Evolutionary conservation across 441 rosid species (phyloP), one percentile per base, ranked within the genome.

Genomic region (Erodium trifolium): DNA sequence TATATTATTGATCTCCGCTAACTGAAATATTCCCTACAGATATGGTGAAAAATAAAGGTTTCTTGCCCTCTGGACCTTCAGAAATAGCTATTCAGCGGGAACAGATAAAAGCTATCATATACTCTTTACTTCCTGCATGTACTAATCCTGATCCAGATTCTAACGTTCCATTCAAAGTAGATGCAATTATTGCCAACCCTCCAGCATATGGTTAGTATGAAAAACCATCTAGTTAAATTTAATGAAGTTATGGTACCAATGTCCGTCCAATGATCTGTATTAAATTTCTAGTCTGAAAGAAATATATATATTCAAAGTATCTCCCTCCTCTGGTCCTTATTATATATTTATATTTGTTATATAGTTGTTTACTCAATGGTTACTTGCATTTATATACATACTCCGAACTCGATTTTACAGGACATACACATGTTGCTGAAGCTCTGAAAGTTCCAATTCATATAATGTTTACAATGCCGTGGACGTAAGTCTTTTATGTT

Each of bases 371-470:
- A 47, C 16, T 47, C 12, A 47, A 60, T 19, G 64, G n/a, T 10
- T 60, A 11, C 35, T 60, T 60, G 45, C 45, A 41, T 41, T 41
- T 41, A 41, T 41, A 41, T 9, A 41, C 45, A 8, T 41, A 41
- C 45, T 41, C 7, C 7, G 12, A 7, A 41, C 45, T 41, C 7
- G 45, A 8, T 41, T 76, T 16, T 79, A 63, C 81, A 83, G 86
- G 86, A 29, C 86, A 83, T 63, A 79, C 78, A 3, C 84, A 83
- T 74, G 84, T 83, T 37, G 86, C 84, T 9, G 84, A 83, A 76
- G 69, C 67, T 0, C 78, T 83, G 19, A 78, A 78, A 39, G 68
- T 83, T 60, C 86, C 86, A 9, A 63, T 83, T 66, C 86, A 83
- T 63, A 73, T 83, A 64, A 66, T 81, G 53, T 83, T 83, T 75